Evolutionary conservation across 257 asterid genomes (phyloP).

Genomic region (Jasminum sambac): DNA sequence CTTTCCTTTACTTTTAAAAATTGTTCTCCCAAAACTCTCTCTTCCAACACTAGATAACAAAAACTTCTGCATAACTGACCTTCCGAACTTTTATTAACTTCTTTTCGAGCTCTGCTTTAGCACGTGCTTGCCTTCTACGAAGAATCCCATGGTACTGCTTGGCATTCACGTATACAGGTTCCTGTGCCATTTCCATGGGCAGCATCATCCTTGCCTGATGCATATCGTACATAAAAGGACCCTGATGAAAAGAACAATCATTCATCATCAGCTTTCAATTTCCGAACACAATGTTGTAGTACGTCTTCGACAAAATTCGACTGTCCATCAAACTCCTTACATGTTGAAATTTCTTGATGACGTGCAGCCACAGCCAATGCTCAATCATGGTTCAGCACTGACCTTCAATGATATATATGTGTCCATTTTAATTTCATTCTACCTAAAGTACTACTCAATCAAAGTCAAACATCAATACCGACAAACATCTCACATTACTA

Average conservation of each 20-base stretch:
- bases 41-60: background rate
- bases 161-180: slow-evolving; percentile 89
- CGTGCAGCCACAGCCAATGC: background rate
- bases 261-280: background rate
- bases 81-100: slow-evolving; percentile 73
- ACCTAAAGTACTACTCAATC: too few relatives aligned
- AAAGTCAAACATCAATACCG: too few relatives aligned
- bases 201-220: slow-evolving; percentile 80
- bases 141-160: slow-evolving; percentile 84
- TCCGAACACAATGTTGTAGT: background rate
- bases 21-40: too few relatives aligned
- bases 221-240: slow-evolving; percentile 65
- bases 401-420: background rate
- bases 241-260: slow-evolving; percentile 31
- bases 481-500: too few relatives aligned
- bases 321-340: background rate
- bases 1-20: too few relatives aligned
- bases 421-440: too few relatives aligned
- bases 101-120: slow-evolving; percentile 85
- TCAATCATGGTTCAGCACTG: background rate
- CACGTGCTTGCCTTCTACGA: slow-evolving; percentile 84
- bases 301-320: background rate
- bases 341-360: background rate
- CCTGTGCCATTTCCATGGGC: slow-evolving; percentile 82
- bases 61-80: slow-evolving; percentile 35